Percentiles rank a stretch among this genome's conserved stretches.
These are phyloP conservation scores for Cercospora brassicicola DNA, from an alignment of 2,329 filamentous ascomycete genomes.

Conservation along the genomic window DNA sequence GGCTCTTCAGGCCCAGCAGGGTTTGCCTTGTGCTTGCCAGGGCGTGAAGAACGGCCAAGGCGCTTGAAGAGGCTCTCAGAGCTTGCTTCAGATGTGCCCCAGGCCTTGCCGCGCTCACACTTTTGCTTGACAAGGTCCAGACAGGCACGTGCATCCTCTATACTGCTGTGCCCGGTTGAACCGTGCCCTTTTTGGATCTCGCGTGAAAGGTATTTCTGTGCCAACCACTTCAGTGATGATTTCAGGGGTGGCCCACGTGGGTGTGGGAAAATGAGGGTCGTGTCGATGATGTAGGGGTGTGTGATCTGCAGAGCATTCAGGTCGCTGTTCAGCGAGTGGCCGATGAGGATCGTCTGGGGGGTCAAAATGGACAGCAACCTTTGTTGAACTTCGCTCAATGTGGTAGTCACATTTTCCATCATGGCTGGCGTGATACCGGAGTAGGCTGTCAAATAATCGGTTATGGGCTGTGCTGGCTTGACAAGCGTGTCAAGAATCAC, in stretches of 20 bases:
- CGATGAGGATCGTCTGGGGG: slow-evolving; percentile 71
- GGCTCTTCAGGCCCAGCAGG: slow-evolving; percentile 43
- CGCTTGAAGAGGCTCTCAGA: slow-evolving; percentile 89
- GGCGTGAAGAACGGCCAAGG: slow-evolving; percentile 54
- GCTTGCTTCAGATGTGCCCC: slow-evolving; percentile 76
- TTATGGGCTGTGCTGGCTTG: slow-evolving; percentile 83
- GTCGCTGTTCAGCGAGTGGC: slow-evolving; percentile 80
- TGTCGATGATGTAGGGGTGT: slow-evolving; percentile 93
- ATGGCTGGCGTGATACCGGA: slow-evolving; percentile 90
- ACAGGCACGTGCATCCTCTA: slow-evolving; percentile 88
- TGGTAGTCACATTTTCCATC: slow-evolving; percentile 80
- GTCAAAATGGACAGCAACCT: slow-evolving; percentile 70
- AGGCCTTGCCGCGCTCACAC: slow-evolving; percentile 84
- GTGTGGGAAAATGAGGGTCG: slow-evolving; percentile 84
- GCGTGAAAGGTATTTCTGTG: slow-evolving; percentile 78
- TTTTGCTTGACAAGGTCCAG: slow-evolving; percentile 94
- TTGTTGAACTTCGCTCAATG: slow-evolving; percentile 76
- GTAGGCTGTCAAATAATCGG: slow-evolving; percentile 79
- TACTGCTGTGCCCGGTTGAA: slow-evolving; percentile 76
- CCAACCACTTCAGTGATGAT: slow-evolving; percentile 84
- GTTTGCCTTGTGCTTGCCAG: slow-evolving; percentile 44
- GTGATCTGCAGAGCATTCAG: slow-evolving; percentile 80
- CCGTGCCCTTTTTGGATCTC: slow-evolving; percentile 82
- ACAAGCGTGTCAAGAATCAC: slow-evolving; percentile 87
- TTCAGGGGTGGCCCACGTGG: slow-evolving; percentile 86